These are phyloP conservation scores for Botrytis byssoidea DNA, from an alignment of 2,329 filamentous ascomycete genomes.

Conservation along the genomic window DNA sequence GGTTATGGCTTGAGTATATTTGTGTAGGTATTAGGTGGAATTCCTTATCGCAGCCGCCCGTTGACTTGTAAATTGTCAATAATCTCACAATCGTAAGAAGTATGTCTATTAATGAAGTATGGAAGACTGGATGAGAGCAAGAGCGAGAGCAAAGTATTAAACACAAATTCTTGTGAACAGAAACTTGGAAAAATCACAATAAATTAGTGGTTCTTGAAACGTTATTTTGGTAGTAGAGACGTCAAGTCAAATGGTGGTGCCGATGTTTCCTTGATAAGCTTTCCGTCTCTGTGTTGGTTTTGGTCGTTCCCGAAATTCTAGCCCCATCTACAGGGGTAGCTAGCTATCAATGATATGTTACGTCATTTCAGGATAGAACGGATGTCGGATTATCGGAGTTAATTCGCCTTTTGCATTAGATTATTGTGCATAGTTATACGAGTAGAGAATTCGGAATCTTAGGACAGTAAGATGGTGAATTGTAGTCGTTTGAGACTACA, in stretches of 20 bases:
- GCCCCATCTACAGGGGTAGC: not conserved
- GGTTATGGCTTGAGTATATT: not conserved
- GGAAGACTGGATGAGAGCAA: not conserved
- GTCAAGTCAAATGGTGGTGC: not conserved
- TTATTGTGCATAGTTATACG: not conserved
- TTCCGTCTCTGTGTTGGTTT: not conserved
- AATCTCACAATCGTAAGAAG: not conserved
- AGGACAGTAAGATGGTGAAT: not conserved
- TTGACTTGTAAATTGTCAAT: not conserved
- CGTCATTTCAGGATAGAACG: slow-evolving; percentile 6
- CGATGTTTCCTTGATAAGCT: slow-evolving; percentile 6
- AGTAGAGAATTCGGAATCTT: no score
- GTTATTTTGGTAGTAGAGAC: not conserved
- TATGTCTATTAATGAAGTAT: not conserved
- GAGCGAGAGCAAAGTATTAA: not conserved
- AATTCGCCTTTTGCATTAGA: not conserved
- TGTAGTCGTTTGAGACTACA: no score
- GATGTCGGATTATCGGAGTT: slow-evolving; percentile 7
- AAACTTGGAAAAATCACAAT: not conserved
- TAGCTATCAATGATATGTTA: not conserved
- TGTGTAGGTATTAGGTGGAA: not conserved
- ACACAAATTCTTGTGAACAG: not conserved
- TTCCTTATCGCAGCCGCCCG: not conserved
- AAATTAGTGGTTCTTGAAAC: not conserved
- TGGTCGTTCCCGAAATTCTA: not conserved